Conservation (phyloP, 495 filamentous ascomycete species). For the Podospora fimiseda region DNA sequence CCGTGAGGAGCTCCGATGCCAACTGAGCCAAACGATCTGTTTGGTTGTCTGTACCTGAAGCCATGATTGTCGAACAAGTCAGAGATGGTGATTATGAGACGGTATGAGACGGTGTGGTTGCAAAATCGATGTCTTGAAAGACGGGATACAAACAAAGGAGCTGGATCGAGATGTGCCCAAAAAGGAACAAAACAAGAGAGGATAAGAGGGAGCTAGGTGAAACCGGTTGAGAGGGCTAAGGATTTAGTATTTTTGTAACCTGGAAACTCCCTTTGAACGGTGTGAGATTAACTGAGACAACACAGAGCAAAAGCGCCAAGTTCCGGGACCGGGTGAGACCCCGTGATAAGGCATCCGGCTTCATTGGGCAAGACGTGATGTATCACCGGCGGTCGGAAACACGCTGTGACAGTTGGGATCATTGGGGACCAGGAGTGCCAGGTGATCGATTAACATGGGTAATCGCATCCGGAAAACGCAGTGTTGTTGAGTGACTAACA, state of each 20-base stretch:
- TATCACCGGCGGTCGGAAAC: constrained; percentile 17
- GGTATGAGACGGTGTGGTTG: neutral
- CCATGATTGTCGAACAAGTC: constrained; percentile 8
- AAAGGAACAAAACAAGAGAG: neutral
- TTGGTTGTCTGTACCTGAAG: constrained; percentile 42
- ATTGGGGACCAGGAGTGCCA: constrained; percentile 4
- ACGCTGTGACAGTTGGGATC: constrained; percentile 5
- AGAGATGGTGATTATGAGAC: neutral
- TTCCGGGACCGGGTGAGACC: constrained; percentile 15
- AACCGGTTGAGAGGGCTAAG: neutral
- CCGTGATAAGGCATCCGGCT: constrained; percentile 13
- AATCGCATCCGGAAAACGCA: neutral
- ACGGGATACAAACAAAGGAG: constrained; percentile 1
- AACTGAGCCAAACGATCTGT: constrained; percentile 48
- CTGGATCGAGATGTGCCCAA: neutral
- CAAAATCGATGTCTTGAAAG: neutral
- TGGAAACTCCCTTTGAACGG: neutral
- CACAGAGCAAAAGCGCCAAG: constrained; percentile 11
- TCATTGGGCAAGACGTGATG: constrained; percentile 7
- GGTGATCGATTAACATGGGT: constrained; percentile 26
- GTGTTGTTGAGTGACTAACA: neutral
- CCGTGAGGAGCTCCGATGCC: constrained; percentile 54
- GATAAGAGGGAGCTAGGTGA: neutral
- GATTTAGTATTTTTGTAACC: neutral
- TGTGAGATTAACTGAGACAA: neutral